Evolutionary conservation across 257 asterid species (phyloP), one percentile per base, ranked within the genome.

Genomic region (Voacanga thouarsii): DNA sequence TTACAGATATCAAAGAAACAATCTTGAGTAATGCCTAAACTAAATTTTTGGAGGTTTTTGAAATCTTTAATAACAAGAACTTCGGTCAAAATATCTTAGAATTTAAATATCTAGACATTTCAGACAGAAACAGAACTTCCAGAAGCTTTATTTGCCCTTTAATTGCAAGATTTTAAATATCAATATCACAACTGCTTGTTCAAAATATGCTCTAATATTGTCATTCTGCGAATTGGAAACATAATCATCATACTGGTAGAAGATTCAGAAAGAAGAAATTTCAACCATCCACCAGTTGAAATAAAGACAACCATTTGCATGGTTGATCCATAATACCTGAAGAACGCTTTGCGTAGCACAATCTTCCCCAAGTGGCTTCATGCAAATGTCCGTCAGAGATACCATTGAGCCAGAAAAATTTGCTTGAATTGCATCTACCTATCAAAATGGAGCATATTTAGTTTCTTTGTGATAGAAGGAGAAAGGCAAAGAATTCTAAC

Each of bases 311-410:
- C 57, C 72, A 61, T 1, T n/a, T 2, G 72, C 74, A 63, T 41
- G 39, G 12, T 5, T 28, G 59, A 75, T 50, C 74, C 57, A 55
- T 67, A 77, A 33, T 82, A 93, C 99, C 98, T 96, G 99, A 84
- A 96, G 97, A 83, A 96, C 88, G 78, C 94, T 96, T 88, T 96
- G 99, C 68, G 99, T 93, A 67, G 97, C 99, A 84, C 99, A 96
- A 82, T 91, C 99, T 64, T 83, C 86, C 79, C 99, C 98, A 24
- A 96, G 98, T 65, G 99, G 99, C 90, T 96, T 96, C 97, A 96
- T 77, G 92, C 99, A 96, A 82, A 96, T 93, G 86, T 96, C 99
- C 26, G 92, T 83, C 81, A 96, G 87, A 81, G 97, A 88, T 78
- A 96, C 94, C 94, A 86, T 82, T 56, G 92, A 77, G 81, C 98